These are phyloP conservation scores for Thelonectria olida DNA, from an alignment of 2,329 filamentous ascomycete species.

Conservation along the genomic window DNA sequence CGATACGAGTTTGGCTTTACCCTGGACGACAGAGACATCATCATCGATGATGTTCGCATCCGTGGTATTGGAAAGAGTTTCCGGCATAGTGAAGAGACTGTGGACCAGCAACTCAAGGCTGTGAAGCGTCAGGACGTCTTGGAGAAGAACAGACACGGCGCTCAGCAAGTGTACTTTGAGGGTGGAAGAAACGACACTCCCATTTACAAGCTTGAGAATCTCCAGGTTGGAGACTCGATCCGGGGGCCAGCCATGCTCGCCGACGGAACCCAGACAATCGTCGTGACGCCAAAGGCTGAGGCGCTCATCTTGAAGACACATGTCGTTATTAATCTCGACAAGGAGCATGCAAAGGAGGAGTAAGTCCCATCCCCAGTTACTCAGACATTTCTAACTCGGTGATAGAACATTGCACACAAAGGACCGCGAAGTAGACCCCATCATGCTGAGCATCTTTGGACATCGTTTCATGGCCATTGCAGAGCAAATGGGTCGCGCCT, in stretches of 20 bases:
- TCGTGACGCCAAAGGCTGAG: constrained; percentile 80
- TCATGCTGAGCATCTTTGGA: constrained; percentile 81
- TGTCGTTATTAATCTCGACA: constrained; percentile 85
- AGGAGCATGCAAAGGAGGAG: constrained; percentile 53
- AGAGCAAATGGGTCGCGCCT: constrained; percentile 82
- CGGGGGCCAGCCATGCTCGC: constrained; percentile 86
- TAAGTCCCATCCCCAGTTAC: constrained; percentile 29
- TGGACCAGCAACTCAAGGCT: constrained; percentile 82
- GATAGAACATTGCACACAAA: constrained; percentile 5
- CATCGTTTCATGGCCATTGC: constrained; percentile 89
- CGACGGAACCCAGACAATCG: constrained; percentile 90
- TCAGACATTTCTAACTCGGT: not conserved
- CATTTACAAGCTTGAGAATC: constrained; percentile 81
- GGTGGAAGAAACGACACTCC: constrained; percentile 80
- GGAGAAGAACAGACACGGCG: constrained; percentile 70
- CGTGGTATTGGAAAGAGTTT: constrained; percentile 91
- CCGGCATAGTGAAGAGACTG: constrained; percentile 79
- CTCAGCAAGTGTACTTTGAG: constrained; percentile 82
- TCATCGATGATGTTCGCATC: constrained; percentile 89
- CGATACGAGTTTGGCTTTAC: constrained; percentile 95
- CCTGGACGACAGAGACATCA: constrained; percentile 83
- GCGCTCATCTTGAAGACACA: constrained; percentile 86
- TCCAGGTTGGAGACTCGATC: constrained; percentile 77
- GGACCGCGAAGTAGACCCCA: constrained; percentile 71
- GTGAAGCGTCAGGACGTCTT: constrained; percentile 68